A percentile compares a stretch with the other conserved stretches of the same genome.
Evolutionary conservation across 208 protist genomes (phyloP).

Genomic region (Entamoeba histolytica): DNA sequence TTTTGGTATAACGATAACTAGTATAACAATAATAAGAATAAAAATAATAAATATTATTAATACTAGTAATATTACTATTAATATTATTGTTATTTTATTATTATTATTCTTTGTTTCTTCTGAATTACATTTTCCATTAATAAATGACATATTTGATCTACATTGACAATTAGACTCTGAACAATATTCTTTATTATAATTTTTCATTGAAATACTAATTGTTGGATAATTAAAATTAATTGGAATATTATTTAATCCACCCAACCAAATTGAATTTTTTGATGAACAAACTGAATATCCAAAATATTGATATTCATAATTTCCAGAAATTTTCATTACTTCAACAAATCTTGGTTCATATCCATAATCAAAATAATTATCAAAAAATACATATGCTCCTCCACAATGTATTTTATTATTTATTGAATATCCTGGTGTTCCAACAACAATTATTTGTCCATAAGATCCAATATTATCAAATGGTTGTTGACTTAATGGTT

Average conservation of each 20-base stretch:
- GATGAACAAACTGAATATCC: not conserved
- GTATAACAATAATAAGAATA: not conserved
- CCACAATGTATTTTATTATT: not conserved
- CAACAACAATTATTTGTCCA: not conserved
- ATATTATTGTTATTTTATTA: not conserved
- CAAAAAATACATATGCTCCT: not conserved
- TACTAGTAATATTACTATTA: not conserved
- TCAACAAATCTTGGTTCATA: not conserved
- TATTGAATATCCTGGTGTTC: not conserved
- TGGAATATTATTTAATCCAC: not conserved
- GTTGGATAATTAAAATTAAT: not conserved
- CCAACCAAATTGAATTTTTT: not conserved
- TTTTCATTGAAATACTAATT: not conserved
- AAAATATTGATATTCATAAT: not conserved
- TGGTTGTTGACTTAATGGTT: not conserved
- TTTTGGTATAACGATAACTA: not conserved
- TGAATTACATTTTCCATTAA: not conserved
- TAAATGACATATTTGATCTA: not conserved
- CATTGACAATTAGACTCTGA: not conserved
- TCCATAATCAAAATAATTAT: not conserved
- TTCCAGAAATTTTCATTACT: not conserved
- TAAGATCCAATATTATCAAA: not conserved
- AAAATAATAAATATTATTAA: not conserved
- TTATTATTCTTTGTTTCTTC: not conserved
- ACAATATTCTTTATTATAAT: not conserved